Evolutionary conservation across 2,329 filamentous ascomycete genomes (phyloP), one percentile per base, ranked within the genome.

Genomic region (Cadophora luteo-olivacea): DNA sequence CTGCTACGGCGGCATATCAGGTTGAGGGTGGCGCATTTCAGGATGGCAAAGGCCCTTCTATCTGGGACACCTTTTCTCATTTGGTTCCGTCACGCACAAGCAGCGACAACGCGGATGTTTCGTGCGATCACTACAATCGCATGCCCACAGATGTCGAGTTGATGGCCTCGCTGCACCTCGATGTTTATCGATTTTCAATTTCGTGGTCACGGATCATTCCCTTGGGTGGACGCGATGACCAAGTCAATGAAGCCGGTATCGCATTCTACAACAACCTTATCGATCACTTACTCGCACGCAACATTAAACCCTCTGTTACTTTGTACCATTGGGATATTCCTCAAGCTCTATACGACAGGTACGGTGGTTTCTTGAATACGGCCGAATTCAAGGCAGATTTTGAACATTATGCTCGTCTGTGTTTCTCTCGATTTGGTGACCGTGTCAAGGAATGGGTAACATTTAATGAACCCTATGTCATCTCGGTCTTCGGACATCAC

Each of bases 201-300:
- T 78, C 83, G 0, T 86, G 83, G 84, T 77, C 80, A 1, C 79
- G 84, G 0, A 82, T 85, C 61, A 75, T 85, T 14, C 84, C 84
- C 0, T 85, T 85, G 65, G 82, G 80, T 3, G 69, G 78, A 0
- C 78, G 80, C 0, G 78, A 78, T 0, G 81, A 79, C 9, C 81
- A 82, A 0, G 77, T 86, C 67, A 86, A 85, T 64, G 75, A 82
- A 65, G 74, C 80, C 41, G 84, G 78, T 0, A 74, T 86, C 19
- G 75, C 78, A 2, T 84, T 85, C 67, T 85, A 85, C 68, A 79
- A 84, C 41, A 82, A 84, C 66, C 69, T 85, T 12, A 84, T 85
- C 57, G 76, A 83, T 36, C 79, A 78, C 14, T 77, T 80, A 24
- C 72, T 84, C 0, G 75, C 81, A 48, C 78, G 81, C 6, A 81